phyloP scores from a whole-genome alignment of 208 protist genomes.

The Naegleria lovaniensis region DNA sequence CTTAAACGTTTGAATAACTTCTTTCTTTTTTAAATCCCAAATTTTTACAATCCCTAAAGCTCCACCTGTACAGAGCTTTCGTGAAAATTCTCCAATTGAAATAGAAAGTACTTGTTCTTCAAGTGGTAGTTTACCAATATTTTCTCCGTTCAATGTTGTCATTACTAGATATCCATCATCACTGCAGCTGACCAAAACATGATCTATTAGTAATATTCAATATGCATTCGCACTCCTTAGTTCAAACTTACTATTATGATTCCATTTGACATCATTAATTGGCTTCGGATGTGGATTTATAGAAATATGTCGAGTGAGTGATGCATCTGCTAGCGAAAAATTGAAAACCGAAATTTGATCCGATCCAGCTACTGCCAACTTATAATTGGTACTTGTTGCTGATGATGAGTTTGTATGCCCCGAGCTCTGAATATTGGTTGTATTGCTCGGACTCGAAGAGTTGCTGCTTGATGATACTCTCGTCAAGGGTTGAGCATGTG shows the following conservation, averaged over 20 bases:
- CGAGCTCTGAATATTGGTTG: too few species aligned
- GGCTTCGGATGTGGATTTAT: background rate
- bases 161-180: background rate
- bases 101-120: background rate
- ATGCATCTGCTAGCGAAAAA: background rate
- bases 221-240: background rate
- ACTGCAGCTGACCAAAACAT: background rate
- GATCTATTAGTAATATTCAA: background rate
- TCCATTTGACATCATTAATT: conserved; percentile 1
- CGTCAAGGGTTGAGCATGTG: too few species aligned
- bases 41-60: background rate
- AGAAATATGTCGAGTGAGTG: background rate
- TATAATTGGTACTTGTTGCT: background rate
- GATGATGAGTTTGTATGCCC: background rate
- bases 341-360: background rate
- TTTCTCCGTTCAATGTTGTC: background rate
- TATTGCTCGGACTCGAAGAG: too few species aligned
- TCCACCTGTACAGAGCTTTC: background rate
- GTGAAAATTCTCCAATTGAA: background rate
- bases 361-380: background rate
- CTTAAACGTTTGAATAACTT: background rate
- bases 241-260: conserved; percentile 23
- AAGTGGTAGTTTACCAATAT: background rate
- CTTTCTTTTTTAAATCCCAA: background rate
- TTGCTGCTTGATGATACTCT: too few species aligned